Percentiles rank a stretch among this genome's conserved stretches.
Evolutionary conservation across 148 eudicot genomes (phyloP).

Genomic region (Vaccinium vitisidaea): DNA sequence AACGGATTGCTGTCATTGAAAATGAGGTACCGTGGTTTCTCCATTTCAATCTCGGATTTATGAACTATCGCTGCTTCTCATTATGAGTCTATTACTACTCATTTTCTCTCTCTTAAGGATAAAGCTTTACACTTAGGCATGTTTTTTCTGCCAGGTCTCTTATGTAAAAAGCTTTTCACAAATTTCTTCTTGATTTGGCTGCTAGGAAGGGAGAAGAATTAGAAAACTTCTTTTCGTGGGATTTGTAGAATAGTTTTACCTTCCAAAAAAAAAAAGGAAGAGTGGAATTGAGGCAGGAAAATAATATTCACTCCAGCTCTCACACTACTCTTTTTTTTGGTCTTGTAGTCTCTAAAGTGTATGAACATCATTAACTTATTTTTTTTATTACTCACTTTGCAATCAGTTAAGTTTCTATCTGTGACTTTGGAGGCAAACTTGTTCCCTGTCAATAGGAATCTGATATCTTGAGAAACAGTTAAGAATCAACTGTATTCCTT

Average conservation of each 20-base stretch:
- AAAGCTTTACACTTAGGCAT: background rate
- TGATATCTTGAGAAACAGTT: background rate
- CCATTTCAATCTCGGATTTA: background rate
- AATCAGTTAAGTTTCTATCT: background rate
- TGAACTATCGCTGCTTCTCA: background rate
- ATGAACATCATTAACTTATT: background rate
- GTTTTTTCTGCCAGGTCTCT: background rate
- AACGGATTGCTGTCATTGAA: constrained; percentile 91
- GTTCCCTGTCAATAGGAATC: background rate
- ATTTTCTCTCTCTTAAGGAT: background rate
- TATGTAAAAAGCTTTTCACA: background rate
- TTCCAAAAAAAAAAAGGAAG: background rate
- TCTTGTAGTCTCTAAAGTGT: background rate
- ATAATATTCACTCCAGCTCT: background rate
- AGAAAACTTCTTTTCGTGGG: background rate
- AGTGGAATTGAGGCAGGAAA: background rate
- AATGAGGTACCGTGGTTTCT: constrained; percentile 57
- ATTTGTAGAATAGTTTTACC: background rate
- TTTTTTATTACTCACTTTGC: background rate
- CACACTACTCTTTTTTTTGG: background rate
- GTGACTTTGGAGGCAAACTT: background rate
- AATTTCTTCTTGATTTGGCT: background rate
- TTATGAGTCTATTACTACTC: background rate
- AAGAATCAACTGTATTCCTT: background rate
- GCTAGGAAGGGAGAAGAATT: background rate